Percentiles rank a stretch among this genome's conserved stretches.
These are phyloP conservation scores for Suillus subluteus DNA, from an alignment of 768 basidiomycete genomes.

Conservation along the genomic window DNA sequence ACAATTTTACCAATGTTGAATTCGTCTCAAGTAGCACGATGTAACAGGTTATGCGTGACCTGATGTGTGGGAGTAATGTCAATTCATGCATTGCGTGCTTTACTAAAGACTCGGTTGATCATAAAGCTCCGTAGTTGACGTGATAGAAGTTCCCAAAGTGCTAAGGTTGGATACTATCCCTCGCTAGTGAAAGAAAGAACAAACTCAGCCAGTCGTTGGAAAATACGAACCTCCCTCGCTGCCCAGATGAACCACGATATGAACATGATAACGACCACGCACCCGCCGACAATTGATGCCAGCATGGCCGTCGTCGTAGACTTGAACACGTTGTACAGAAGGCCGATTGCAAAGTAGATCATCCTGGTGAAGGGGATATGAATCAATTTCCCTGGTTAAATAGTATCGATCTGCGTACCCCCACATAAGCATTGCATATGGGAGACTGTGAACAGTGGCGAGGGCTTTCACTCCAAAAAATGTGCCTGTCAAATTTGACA, in stretches of 20 bases:
- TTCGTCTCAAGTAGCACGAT: no score
- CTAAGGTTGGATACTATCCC: background rate
- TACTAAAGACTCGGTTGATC: background rate
- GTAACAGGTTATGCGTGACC: no score
- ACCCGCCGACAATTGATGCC: constrained; percentile 20
- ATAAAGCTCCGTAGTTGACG: no score
- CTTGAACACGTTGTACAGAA: constrained; percentile 29
- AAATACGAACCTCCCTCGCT: background rate
- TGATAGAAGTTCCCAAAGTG: no score
- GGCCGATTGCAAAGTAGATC: constrained; percentile 29
- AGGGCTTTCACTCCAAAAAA: constrained; percentile 30
- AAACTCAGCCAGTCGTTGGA: background rate
- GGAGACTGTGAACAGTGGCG: constrained; percentile 37
- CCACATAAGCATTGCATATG: constrained; percentile 37
- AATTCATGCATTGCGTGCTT: background rate
- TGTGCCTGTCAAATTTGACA: constrained; percentile 17
- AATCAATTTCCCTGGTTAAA: background rate
- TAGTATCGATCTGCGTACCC: constrained; percentile 21
- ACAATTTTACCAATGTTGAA: no score
- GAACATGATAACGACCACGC: constrained; percentile 21
- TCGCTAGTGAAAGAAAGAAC: background rate
- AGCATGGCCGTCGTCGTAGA: constrained; percentile 18
- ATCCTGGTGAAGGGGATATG: constrained; percentile 22
- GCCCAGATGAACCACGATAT: constrained; percentile 21
- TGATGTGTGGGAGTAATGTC: no score